These are phyloP conservation scores for Durotheca rogersii DNA, from an alignment of 495 filamentous ascomycete species.

Conservation along the genomic window DNA sequence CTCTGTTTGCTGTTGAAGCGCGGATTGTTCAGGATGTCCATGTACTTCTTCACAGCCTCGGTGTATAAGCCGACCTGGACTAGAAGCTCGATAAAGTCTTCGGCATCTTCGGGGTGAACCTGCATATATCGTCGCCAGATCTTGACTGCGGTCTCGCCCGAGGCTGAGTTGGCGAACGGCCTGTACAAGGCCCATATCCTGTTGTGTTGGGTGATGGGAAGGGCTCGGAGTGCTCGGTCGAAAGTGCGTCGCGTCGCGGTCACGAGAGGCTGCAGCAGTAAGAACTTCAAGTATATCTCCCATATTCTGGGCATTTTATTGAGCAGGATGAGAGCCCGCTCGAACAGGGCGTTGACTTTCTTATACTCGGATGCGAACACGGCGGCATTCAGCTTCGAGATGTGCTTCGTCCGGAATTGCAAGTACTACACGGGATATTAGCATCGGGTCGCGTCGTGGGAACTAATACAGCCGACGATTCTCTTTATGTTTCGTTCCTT, in stretches of 20 bases:
- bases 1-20: slow-evolving; percentile 89
- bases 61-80: slow-evolving; percentile 81
- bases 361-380: slow-evolving; percentile 77
- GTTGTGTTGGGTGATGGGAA: slow-evolving; percentile 97
- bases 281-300: slow-evolving; percentile 95
- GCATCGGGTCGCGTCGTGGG: slow-evolving; percentile 19
- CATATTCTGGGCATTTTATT: slow-evolving; percentile 99
- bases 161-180: slow-evolving; percentile 89
- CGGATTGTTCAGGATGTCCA: slow-evolving; percentile 89
- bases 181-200: slow-evolving; percentile 93
- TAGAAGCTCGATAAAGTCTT: slow-evolving; percentile 90
- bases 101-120: slow-evolving; percentile 91
- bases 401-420: slow-evolving; percentile 77
- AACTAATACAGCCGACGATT: not conserved
- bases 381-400: slow-evolving; percentile 80
- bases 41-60: slow-evolving; percentile 89
- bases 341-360: slow-evolving; percentile 95
- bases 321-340: slow-evolving; percentile 87
- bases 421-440: slow-evolving; percentile 65
- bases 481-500: too few species aligned
- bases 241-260: slow-evolving; percentile 90
- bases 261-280: slow-evolving; percentile 86
- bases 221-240: slow-evolving; percentile 86
- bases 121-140: slow-evolving; percentile 98
- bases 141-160: slow-evolving; percentile 84